Evolutionary conservation across 352 stramenopile genomes (phyloP).

Genomic region (Phytophthora brassicae): DNA sequence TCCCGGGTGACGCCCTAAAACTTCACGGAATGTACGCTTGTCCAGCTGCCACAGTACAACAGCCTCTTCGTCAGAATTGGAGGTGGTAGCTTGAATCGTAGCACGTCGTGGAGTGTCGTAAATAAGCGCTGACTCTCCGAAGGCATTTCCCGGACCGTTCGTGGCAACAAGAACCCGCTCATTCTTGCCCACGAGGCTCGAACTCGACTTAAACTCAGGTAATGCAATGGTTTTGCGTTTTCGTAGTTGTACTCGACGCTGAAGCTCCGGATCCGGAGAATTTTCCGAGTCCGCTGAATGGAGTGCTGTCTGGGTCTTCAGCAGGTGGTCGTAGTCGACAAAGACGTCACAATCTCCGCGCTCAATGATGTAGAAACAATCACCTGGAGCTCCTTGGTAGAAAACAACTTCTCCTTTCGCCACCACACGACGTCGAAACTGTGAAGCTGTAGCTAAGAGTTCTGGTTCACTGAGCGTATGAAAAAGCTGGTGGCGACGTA

Average conservation of each 20-base stretch:
- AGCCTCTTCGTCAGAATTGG: slow-evolving; percentile 19
- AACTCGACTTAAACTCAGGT: slow-evolving; percentile 68
- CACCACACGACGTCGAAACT: slow-evolving; percentile 62
- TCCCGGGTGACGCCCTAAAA: slow-evolving; percentile 61
- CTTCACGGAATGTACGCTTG: slow-evolving; percentile 57
- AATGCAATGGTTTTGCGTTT: slow-evolving; percentile 74
- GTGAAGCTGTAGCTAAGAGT: slow-evolving; percentile 48
- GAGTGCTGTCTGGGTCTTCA: slow-evolving; percentile 38
- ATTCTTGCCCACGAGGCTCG: slow-evolving; percentile 56
- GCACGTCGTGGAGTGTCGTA: slow-evolving; percentile 83
- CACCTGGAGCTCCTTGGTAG: slow-evolving; percentile 73
- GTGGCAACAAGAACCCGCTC: slow-evolving; percentile 78
- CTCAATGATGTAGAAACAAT: slow-evolving; percentile 85
- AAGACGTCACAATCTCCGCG: slow-evolving; percentile 80
- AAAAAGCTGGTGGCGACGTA: slow-evolving; percentile 82
- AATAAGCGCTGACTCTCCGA: slow-evolving; percentile 83
- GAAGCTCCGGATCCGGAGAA: slow-evolving; percentile 13
- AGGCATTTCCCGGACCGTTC: slow-evolving; percentile 74
- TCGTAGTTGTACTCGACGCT: slow-evolving; percentile 33
- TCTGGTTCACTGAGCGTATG: slow-evolving; percentile 75
- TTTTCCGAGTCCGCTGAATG: slow-evolving; percentile 19
- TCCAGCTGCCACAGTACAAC: slow-evolving; percentile 82
- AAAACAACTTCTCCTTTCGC: slow-evolving; percentile 77
- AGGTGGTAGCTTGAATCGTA: slow-evolving; percentile 46
- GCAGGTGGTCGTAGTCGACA: slow-evolving; percentile 80